Evolutionary conservation across 495 filamentous ascomycete species (phyloP).

Genomic region (Alectoria sarmentosa): DNA sequence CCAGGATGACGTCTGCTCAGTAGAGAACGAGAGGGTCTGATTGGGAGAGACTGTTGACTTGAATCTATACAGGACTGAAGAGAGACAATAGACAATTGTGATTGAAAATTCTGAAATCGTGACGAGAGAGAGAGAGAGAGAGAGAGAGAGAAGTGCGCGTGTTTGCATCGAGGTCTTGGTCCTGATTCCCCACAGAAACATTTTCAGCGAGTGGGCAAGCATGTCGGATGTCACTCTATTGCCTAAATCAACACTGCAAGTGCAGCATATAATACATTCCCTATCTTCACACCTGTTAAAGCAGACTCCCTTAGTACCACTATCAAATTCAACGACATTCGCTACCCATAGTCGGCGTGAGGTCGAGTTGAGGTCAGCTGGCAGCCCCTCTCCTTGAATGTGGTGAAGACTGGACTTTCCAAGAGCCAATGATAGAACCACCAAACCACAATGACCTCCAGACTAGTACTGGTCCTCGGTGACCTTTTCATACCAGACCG

Average conservation of each 20-base stretch:
- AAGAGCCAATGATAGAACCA: conserved; percentile 1
- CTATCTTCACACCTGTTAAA: no score
- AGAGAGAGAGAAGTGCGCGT: no score
- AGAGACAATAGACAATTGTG: background rate
- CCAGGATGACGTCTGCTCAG: conserved; percentile 29
- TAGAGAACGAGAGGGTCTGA: background rate
- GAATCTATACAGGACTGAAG: background rate
- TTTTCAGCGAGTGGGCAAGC: background rate
- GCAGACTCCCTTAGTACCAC: background rate
- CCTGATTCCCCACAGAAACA: background rate
- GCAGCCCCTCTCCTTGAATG: conserved; percentile 9
- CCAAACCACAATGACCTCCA: conserved; percentile 56
- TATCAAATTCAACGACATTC: background rate
- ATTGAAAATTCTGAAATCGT: background rate
- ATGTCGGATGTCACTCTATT: background rate
- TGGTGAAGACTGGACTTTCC: conserved; percentile 1
- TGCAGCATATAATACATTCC: background rate
- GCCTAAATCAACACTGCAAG: background rate
- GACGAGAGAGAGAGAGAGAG: background rate
- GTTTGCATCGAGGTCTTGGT: background rate
- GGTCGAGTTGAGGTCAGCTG: background rate
- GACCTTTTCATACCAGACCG: conserved; percentile 97
- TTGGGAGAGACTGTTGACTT: background rate
- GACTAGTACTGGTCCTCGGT: conserved; percentile 84
- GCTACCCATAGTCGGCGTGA: background rate